A percentile compares a stretch with the other conserved stretches of the same genome.
phyloP scores from a whole-genome alignment of 2,329 filamentous ascomycete species.

The Ophiocordyceps australis region DNA sequence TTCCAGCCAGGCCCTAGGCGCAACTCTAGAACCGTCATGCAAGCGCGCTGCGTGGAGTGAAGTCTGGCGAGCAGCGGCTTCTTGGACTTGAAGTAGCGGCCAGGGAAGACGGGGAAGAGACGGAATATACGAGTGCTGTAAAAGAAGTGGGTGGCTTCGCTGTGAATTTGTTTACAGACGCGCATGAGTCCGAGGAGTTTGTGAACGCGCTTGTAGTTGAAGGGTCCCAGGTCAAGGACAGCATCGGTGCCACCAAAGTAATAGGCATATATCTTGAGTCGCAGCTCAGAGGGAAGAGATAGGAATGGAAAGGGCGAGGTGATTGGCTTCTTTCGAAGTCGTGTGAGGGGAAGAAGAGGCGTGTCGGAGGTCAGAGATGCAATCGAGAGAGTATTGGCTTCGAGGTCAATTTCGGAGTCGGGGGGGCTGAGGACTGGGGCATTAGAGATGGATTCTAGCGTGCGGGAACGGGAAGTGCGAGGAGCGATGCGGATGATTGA shows the following conservation, averaged over 20 bases:
- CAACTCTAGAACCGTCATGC: constrained; percentile 47
- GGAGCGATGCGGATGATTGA: too few species aligned
- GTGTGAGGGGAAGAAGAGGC: constrained; percentile 11
- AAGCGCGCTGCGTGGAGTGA: constrained; percentile 36
- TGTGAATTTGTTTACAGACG: constrained; percentile 40
- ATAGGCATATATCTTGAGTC: constrained; percentile 48
- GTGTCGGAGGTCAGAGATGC: constrained; percentile 23
- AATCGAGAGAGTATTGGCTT: constrained; percentile 20
- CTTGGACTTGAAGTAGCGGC: constrained; percentile 55
- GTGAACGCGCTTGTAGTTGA: constrained; percentile 44
- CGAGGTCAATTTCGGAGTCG: constrained; percentile 23
- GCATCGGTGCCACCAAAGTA: constrained; percentile 34
- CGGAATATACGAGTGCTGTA: constrained; percentile 45
- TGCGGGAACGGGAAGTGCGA: too few species aligned
- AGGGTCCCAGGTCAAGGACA: constrained; percentile 47
- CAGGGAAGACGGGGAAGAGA: constrained; percentile 46
- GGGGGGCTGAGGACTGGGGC: too few species aligned
- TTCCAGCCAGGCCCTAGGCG: constrained; percentile 58
- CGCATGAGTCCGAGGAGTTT: constrained; percentile 41
- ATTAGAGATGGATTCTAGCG: too few species aligned
- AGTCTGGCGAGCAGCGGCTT: constrained; percentile 52
- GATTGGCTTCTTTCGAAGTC: constrained; percentile 12
- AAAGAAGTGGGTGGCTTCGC: constrained; percentile 46
- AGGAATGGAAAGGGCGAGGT: constrained; percentile 43
- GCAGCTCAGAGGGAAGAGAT: constrained; percentile 49